Conservation (phyloP, 2,329 filamentous ascomycete species). For the Sporothrix luriei region DNA sequence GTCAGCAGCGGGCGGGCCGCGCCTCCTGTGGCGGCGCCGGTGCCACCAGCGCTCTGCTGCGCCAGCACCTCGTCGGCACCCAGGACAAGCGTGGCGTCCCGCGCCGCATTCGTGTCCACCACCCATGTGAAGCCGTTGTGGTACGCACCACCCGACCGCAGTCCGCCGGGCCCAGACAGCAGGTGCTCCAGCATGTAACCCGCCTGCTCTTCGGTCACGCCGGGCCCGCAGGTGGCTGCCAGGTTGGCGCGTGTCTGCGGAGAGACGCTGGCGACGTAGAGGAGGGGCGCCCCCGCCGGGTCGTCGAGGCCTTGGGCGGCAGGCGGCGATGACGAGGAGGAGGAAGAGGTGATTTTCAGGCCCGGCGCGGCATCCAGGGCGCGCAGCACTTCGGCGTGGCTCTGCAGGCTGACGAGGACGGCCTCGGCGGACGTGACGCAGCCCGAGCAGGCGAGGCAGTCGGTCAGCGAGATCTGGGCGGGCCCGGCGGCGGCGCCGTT, state of each 20-base stretch:
- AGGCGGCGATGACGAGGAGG: constrained; percentile 37
- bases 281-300: constrained; percentile 67
- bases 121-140: constrained; percentile 85
- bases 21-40: constrained; percentile 1
- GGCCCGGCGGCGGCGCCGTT: constrained; percentile 57
- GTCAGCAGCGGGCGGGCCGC: constrained; percentile 65
- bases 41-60: constrained; percentile 40
- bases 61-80: constrained; percentile 70
- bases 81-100: constrained; percentile 80
- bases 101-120: constrained; percentile 81
- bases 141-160: constrained; percentile 70
- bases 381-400: constrained; percentile 84
- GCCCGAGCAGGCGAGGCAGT: constrained; percentile 95
- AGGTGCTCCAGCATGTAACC: constrained; percentile 82
- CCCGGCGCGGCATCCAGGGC: constrained; percentile 71
- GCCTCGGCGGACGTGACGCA: constrained; percentile 98
- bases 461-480: constrained; percentile 91
- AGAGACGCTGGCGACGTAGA: constrained; percentile 91
- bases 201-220: constrained; percentile 70
- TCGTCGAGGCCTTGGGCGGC: constrained; percentile 54
- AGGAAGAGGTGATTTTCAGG: constrained; percentile 46
- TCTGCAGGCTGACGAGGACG: constrained; percentile 92
- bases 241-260: constrained; percentile 88
- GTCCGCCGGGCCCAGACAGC: constrained; percentile 68
- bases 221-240: constrained; percentile 76